Conservation (phyloP, 164 flowering plant species). For the Aristolochia contorta region DNA sequence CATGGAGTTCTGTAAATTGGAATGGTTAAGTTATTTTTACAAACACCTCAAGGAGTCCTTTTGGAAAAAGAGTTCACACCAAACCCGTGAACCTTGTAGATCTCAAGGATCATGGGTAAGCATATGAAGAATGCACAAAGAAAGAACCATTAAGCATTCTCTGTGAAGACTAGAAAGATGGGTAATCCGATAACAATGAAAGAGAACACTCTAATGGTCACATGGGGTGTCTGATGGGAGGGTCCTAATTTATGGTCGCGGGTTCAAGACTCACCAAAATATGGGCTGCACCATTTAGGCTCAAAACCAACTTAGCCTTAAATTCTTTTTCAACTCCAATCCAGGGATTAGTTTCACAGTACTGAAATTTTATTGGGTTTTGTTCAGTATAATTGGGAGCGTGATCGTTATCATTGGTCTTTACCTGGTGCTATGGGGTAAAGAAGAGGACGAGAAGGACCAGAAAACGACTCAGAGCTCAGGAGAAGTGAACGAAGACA, state of each 20-base stretch:
- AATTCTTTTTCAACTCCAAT: background rate
- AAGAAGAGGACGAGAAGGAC: slow-evolving; percentile 40
- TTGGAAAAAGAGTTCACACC: too few species aligned
- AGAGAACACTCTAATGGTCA: too few species aligned
- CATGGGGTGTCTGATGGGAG: too few species aligned
- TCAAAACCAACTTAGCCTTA: background rate
- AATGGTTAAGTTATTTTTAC: too few species aligned
- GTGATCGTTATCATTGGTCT: slow-evolving; percentile 51
- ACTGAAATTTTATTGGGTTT: background rate
- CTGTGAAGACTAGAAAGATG: too few species aligned
- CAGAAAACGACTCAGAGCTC: slow-evolving; percentile 8
- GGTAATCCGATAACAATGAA: too few species aligned
- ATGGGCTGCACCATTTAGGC: background rate
- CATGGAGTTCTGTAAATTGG: too few species aligned
- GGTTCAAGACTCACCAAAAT: background rate
- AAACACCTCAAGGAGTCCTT: too few species aligned
- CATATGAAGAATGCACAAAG: too few species aligned
- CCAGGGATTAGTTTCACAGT: background rate
- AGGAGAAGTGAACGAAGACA: slow-evolving; percentile 2
- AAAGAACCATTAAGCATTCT: too few species aligned
- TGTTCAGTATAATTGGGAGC: slow-evolving; percentile 60
- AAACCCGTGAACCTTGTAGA: too few species aligned
- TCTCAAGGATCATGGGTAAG: too few species aligned
- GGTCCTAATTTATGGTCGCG: background rate
- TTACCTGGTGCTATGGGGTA: slow-evolving; percentile 77